Percentiles rank a stretch among this genome's conserved stretches.
Evolutionary conservation across 805 yeast species (phyloP).

Genomic region (Starmera pachycereana): DNA sequence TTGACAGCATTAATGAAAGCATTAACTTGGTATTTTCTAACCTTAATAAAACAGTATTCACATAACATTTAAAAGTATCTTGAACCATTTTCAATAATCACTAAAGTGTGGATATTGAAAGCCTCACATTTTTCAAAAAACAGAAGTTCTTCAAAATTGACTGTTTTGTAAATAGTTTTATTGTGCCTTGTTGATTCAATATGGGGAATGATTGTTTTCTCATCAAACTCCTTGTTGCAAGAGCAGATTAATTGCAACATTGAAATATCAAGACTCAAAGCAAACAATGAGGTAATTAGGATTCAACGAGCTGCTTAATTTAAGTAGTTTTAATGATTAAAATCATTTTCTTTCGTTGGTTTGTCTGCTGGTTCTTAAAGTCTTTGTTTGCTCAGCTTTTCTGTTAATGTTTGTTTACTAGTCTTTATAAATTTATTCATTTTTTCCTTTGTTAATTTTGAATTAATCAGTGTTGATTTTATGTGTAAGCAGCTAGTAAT

Average conservation of each 20-base stretch:
- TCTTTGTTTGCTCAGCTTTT: too few relatives aligned
- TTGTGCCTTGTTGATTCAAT: constrained; percentile 44
- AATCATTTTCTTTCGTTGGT: too few relatives aligned
- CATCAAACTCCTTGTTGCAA: constrained; percentile 27
- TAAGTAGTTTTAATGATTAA: too few relatives aligned
- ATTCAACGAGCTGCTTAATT: too few relatives aligned
- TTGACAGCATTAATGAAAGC: constrained; percentile 29
- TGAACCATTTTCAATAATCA: constrained; percentile 42
- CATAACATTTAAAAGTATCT: constrained; percentile 45
- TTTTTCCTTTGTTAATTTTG: too few relatives aligned
- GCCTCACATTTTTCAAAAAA: constrained; percentile 49
- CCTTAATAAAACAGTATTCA: constrained; percentile 31
- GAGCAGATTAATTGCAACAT: constrained; percentile 9
- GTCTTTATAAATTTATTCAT: too few relatives aligned
- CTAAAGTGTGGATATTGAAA: constrained; percentile 41
- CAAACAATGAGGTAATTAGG: too few relatives aligned
- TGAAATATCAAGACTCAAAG: too few relatives aligned
- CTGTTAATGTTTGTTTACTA: too few relatives aligned
- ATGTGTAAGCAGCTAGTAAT: too few relatives aligned
- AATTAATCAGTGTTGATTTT: too few relatives aligned
- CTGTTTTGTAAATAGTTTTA: constrained; percentile 23
- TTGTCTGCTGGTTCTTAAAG: too few relatives aligned
- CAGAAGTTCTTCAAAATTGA: constrained; percentile 26
- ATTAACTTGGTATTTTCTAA: constrained; percentile 20
- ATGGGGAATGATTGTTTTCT: constrained; percentile 38